phyloP scores from a whole-genome alignment of 2,329 filamentous ascomycete species.

The Tolypocladium amazonense region DNA sequence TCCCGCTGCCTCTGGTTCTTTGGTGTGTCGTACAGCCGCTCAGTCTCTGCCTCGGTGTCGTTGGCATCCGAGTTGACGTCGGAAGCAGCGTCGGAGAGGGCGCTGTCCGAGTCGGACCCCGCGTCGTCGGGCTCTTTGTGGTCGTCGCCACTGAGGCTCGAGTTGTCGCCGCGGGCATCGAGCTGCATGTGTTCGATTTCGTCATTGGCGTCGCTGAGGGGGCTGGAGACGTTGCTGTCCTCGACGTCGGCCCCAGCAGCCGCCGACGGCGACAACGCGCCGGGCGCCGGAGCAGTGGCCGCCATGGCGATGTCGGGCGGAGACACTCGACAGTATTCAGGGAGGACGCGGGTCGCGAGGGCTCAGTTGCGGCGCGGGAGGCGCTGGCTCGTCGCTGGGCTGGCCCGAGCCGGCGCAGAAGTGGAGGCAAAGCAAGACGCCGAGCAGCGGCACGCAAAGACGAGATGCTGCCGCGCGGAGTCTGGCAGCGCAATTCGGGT shows the following conservation, averaged over 20 bases:
- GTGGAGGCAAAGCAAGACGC: neutral
- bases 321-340: slow-evolving; percentile 2
- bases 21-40: slow-evolving; percentile 84
- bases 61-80: slow-evolving; percentile 34
- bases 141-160: slow-evolving; percentile 15
- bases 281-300: slow-evolving; percentile 38
- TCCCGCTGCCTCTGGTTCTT: slow-evolving; percentile 53
- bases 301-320: slow-evolving; percentile 31
- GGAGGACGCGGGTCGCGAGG: slow-evolving; percentile 1
- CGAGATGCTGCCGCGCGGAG: neutral
- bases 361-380: neutral
- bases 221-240: slow-evolving; percentile 73
- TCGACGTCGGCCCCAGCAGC: slow-evolving; percentile 35
- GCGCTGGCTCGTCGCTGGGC: neutral
- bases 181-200: slow-evolving; percentile 50
- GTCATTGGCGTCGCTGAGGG: slow-evolving; percentile 68
- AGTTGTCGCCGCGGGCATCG: slow-evolving; percentile 22
- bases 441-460: neutral
- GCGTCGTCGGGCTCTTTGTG: slow-evolving; percentile 16
- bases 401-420: neutral
- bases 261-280: slow-evolving; percentile 33
- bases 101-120: slow-evolving; percentile 37
- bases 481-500: neutral
- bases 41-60: slow-evolving; percentile 83
- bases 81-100: slow-evolving; percentile 43